Evolutionary conservation across 176 grass and related monocot species (phyloP), one percentile per base, ranked within the genome.

Genomic region (Aegilops speltoides): DNA sequence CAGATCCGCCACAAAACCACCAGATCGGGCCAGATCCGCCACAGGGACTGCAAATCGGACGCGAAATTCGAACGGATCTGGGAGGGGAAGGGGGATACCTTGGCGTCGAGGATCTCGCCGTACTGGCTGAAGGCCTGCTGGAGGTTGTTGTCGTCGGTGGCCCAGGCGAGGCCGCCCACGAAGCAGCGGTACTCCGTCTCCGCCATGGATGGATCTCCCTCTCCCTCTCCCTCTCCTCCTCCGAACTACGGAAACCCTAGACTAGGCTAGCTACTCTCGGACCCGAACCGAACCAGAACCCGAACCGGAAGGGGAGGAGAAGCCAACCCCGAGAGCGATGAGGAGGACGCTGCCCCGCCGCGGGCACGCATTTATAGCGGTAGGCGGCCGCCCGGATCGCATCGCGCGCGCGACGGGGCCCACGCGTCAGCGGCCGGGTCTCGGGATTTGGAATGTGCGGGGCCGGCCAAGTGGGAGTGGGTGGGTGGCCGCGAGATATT

Each of bases 121-220:
- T 10, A 99, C 64, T 41, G 0, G 68, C 72, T 81, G 92, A 99
- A 99, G 84, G 97, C 97, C 14, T 34, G 25, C 63, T 99, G 80
- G 76, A 99, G 92, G 67, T 89, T 82, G 85, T 68, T 8, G 87
- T 99, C 94, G 46, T 93, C 90, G 79, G 97, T 99, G 85, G 92
- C 85, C 97, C 94, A 99, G 43, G 97, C 94, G 13, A 99, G 94
- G 57, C 94, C 97, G 76, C 94, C 97, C 32, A 99, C 94, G 76
- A 99, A 99, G 87, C 94, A 94, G 70, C 97, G 93, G 92, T 80
- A 98, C 89, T 96, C 96, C 6, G 85, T 93, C 19, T 97, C 93
- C 38, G 92, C 25, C 23, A 85, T 85, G 41, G 87, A 85, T 85
- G 41, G 87, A 88, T 94, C 94, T 93, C 41, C 10, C 24, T 14